These are phyloP conservation scores for Amphicarpaea edgeworthii DNA, from an alignment of 306 rosid genomes.

Conservation along the genomic window DNA sequence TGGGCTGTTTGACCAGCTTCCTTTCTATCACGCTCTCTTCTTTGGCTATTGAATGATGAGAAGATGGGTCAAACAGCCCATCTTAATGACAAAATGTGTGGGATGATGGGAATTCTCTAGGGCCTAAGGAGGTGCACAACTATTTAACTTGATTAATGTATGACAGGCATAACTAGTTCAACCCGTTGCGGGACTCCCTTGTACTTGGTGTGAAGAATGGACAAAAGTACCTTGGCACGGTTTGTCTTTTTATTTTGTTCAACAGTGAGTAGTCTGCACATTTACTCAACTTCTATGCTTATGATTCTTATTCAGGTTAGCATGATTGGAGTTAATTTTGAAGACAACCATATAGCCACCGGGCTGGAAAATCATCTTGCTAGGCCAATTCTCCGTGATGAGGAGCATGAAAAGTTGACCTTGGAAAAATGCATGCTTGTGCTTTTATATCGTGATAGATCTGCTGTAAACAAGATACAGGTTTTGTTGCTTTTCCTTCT, in stretches of 20 bases:
- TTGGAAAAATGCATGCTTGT: constrained; percentile 97
- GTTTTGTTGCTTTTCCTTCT: constrained; percentile 51
- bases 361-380: constrained; percentile 97
- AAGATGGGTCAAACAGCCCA: background rate
- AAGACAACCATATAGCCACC: constrained; percentile 88
- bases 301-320: constrained; percentile 70
- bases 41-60: background rate
- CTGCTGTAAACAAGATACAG: constrained; percentile 66
- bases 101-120: too few relatives aligned
- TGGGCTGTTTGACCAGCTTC: background rate
- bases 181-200: too few relatives aligned
- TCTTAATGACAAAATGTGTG: too few relatives aligned
- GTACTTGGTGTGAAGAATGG: too few relatives aligned
- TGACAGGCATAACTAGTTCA: too few relatives aligned
- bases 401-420: constrained; percentile 86
- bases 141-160: too few relatives aligned
- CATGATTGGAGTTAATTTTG: constrained; percentile 90
- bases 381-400: constrained; percentile 93
- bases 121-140: too few relatives aligned
- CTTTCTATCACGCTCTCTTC: background rate
- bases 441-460: constrained; percentile 90
- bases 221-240: too few relatives aligned
- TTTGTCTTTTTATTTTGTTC: too few relatives aligned
- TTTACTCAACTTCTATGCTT: too few relatives aligned
- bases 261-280: too few relatives aligned